Conservation (phyloP, 2,329 filamentous ascomycete genomes). For the Aspergillus brunneoviolaceus region DNA sequence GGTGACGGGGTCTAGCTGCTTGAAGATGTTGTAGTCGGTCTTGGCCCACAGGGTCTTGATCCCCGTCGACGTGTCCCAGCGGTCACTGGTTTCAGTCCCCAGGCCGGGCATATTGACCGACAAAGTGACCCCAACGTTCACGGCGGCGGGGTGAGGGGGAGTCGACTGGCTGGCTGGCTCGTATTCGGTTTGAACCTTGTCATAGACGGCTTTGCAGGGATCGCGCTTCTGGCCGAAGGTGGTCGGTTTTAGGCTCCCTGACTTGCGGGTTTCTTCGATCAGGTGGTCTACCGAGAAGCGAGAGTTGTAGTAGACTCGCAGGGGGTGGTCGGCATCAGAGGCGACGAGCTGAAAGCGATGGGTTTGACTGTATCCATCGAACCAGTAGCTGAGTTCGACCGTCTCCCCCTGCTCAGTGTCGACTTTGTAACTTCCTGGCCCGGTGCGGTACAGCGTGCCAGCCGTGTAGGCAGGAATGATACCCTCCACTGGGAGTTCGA, state of each 20-base stretch:
- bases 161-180: conserved; percentile 47
- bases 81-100: conserved; percentile 20
- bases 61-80: conserved; percentile 32
- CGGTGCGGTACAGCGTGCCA: conserved; percentile 71
- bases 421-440: conserved; percentile 65
- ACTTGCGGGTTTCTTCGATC: conserved; percentile 59
- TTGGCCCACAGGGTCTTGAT: conserved; percentile 59
- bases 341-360: conserved; percentile 70
- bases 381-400: conserved; percentile 71
- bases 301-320: conserved; percentile 68
- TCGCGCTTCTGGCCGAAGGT: conserved; percentile 72
- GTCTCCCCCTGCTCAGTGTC: conserved; percentile 59
- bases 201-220: conserved; percentile 71
- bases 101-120: conserved; percentile 64
- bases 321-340: conserved; percentile 30
- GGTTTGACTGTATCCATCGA: conserved; percentile 69
- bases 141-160: conserved; percentile 62
- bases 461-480: conserved; percentile 69
- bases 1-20: conserved; percentile 66
- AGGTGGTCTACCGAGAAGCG: conserved; percentile 65
- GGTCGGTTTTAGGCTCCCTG: conserved; percentile 57
- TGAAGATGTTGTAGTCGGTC: conserved; percentile 57
- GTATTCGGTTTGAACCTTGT: conserved; percentile 54
- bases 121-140: conserved; percentile 66
- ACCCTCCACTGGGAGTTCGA: conserved; percentile 64